Evolutionary conservation across 805 yeast genomes (phyloP).

Genomic region (Spathaspora gorwiae): DNA sequence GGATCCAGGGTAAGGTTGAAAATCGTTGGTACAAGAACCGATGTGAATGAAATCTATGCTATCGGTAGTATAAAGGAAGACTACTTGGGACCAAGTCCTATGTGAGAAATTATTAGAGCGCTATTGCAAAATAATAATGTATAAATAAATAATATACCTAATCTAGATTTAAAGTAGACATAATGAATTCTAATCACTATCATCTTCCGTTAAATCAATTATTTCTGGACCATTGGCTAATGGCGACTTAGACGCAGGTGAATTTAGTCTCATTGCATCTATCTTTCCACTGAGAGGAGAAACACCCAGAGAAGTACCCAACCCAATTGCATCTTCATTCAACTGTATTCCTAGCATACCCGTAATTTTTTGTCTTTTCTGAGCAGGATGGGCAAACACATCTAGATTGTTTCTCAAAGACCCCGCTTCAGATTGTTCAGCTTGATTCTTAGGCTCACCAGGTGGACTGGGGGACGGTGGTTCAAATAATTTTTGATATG

Average conservation of each 20-base stretch:
- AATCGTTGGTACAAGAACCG: constrained; percentile 95
- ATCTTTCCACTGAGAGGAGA: not conserved
- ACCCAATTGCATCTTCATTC: constrained; percentile 3
- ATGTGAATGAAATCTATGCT: constrained; percentile 95
- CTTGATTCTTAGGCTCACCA: too few relatives aligned
- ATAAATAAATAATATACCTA: not conserved
- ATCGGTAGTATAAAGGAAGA: constrained; percentile 98
- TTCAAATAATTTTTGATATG: too few relatives aligned
- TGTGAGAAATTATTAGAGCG: constrained; percentile 13
- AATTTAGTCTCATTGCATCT: not conserved
- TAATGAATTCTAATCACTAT: not conserved
- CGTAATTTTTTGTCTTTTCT: constrained; percentile 7
- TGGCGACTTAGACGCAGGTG: not conserved
- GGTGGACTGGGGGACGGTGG: too few relatives aligned
- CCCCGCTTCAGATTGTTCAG: not conserved
- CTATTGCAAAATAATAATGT: too few relatives aligned
- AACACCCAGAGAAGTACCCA: not conserved
- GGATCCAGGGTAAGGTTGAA: constrained; percentile 91
- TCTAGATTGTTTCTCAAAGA: not conserved
- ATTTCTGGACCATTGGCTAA: not conserved
- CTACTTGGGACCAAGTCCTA: constrained; percentile 77
- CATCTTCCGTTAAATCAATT: constrained; percentile 2
- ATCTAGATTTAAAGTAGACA: not conserved
- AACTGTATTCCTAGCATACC: constrained; percentile 11
- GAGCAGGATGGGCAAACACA: not conserved